Conservation (phyloP, 2,329 filamentous ascomycete species). For the Aspergillus versicolor region DNA sequence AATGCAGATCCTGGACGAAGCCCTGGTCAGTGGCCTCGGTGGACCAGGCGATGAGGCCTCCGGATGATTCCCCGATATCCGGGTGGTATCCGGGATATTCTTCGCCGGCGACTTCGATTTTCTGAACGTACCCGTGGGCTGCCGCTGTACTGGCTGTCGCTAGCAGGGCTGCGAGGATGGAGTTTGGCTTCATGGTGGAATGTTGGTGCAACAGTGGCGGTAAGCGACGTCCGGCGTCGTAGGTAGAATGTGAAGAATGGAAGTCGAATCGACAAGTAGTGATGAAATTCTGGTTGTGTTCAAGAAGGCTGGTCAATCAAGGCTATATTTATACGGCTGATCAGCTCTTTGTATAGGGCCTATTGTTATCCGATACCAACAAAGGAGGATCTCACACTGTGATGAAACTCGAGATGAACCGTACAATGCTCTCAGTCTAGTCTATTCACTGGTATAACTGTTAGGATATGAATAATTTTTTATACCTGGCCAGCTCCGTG, state of each 20-base stretch:
- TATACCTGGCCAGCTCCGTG: no score
- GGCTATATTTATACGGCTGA: not conserved
- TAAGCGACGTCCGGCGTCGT: not conserved
- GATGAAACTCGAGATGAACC: not conserved
- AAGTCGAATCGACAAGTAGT: not conserved
- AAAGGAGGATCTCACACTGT: not conserved
- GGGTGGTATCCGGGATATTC: conserved; percentile 44
- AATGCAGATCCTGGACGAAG: conserved; percentile 38
- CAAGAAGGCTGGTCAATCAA: not conserved
- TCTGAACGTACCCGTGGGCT: conserved; percentile 33
- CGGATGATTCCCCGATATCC: conserved; percentile 25
- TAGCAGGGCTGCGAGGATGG: conserved; percentile 14
- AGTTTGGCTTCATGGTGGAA: not conserved
- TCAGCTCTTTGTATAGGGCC: not conserved
- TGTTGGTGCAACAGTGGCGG: not conserved
- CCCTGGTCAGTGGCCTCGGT: conserved; percentile 52
- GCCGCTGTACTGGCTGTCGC: conserved; percentile 27
- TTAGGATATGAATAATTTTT: no score
- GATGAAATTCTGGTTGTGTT: not conserved
- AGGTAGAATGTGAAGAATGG: not conserved
- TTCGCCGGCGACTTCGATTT: conserved; percentile 37
- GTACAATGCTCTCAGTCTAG: no score
- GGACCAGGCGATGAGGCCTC: conserved; percentile 56
- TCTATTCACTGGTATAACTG: no score
- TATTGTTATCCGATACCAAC: not conserved